Percentiles rank a stretch among this genome's conserved stretches.
Conservation (phyloP, 148 eudicot genomes). For the Rhododendron ovatum region DNA sequence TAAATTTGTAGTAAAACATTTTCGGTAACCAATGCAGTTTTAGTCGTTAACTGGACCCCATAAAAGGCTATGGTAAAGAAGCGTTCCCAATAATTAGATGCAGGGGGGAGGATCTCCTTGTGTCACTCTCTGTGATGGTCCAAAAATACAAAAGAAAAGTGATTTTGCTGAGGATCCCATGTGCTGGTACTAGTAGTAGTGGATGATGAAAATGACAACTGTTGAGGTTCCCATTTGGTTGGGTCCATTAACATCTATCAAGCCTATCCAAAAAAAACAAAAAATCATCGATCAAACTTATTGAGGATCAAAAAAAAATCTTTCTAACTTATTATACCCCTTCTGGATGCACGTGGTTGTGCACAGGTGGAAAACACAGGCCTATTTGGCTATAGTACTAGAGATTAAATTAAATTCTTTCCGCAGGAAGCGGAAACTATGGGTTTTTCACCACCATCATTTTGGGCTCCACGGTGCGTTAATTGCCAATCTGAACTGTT, state of each 20-base stretch:
- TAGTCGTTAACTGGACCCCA: neutral
- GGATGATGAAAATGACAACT: neutral
- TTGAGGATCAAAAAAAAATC: too few relatives aligned
- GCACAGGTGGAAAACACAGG: too few relatives aligned
- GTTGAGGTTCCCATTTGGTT: neutral
- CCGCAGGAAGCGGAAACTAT: too few relatives aligned
- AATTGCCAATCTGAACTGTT: too few relatives aligned
- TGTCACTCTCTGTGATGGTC: neutral
- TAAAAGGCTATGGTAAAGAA: neutral
- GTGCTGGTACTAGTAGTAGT: neutral
- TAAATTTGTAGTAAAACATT: neutral
- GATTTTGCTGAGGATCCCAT: neutral
- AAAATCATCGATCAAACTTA: neutral
- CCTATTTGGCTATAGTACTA: too few relatives aligned
- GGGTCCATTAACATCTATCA: neutral
- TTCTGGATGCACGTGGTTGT: neutral
- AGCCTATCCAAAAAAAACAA: neutral
- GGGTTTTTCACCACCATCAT: too few relatives aligned
- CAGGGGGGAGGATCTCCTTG: neutral
- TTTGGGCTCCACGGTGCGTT: too few relatives aligned
- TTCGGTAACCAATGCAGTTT: neutral
- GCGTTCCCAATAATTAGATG: neutral
- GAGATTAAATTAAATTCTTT: too few relatives aligned
- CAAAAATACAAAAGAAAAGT: neutral
- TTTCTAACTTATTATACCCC: too few relatives aligned